Base-by-base conservation (phyloP, 768 basidiomycete genomes). In the Butyriboletus loyo region DNA sequence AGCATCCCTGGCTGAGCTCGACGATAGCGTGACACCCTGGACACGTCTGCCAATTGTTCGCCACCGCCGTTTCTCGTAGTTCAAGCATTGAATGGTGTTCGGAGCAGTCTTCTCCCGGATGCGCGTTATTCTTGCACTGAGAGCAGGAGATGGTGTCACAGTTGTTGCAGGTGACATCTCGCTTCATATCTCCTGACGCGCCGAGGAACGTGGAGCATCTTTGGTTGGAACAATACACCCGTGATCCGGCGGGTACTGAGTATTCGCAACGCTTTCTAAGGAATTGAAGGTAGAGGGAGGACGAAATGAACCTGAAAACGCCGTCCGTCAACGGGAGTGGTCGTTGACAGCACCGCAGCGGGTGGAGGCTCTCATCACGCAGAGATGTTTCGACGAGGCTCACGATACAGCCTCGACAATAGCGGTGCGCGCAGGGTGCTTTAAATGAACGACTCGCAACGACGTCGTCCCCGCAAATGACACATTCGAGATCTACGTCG, bases 21-120 rank as follows among this genome's bases (percentile, higher is more conserved):
- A 86, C 74, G 43, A 86, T 72, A 15, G 74, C 68, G 6, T 72
- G 59, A 59, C 85, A 87, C 5, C 74, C 73, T 0, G 84, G 84
- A 60, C 85, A 87, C 0, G 81, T 85, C 58, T 85, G 81, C 84
- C 82, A 86, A 11, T 70, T 69, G 42, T 77, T 54, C 30, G 70
- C 56, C 2, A 59, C 59, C 0, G 82, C 83, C 3, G 84, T 73
- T 4, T 69, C 74, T 21, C 65, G 72, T 5, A 85, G 64, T 40
- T 74, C 73, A 4, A 75, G 58, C 3, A 73, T 68, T 0, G 73
- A 73, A 2, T 65, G 65, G 57, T 79, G 79, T 21, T 75, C 77
- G 1, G 54, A 55, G 41, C 84, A 85, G 2, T 57, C 57, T 36
- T 70, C 60, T 7, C 59, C 59, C 0, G 65, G 63, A 61, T 86